Conservation (phyloP, 2,329 filamentous ascomycete species). For the Pseudophaeomoniella oleicola region DNA sequence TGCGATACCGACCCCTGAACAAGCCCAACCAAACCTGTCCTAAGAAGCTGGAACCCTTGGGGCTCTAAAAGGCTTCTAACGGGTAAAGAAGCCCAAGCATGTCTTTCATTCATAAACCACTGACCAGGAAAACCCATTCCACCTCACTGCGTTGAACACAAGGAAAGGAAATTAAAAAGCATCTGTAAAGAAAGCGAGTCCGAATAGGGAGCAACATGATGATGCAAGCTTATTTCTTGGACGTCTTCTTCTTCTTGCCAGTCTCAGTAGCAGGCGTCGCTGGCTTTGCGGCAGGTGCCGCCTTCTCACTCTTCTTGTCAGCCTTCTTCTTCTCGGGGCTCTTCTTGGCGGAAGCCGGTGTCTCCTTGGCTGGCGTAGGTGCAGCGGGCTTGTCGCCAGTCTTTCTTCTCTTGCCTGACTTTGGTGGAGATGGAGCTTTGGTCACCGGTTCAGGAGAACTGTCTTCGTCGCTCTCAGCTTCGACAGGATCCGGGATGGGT, state of each 20-base stretch:
- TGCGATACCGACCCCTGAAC: too few species aligned
- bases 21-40: too few species aligned
- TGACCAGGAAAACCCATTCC: too few species aligned
- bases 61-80: too few species aligned
- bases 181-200: slow-evolving; percentile 1
- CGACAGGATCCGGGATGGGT: slow-evolving; percentile 16
- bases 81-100: too few species aligned
- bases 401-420: slow-evolving; percentile 26
- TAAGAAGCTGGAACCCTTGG: too few species aligned
- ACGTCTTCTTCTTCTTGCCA: slow-evolving; percentile 30
- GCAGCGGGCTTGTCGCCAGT: slow-evolving; percentile 20
- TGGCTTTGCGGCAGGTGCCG: slow-evolving; percentile 12
- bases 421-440: slow-evolving; percentile 28
- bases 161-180: too few species aligned
- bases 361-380: slow-evolving; percentile 20
- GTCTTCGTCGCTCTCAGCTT: slow-evolving; percentile 17
- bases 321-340: slow-evolving; percentile 19
- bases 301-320: slow-evolving; percentile 9
- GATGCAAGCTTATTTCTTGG: slow-evolving; percentile 25
- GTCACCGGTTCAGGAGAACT: slow-evolving; percentile 20
- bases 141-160: too few species aligned
- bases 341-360: slow-evolving; percentile 16
- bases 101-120: too few species aligned
- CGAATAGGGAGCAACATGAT: neutral
- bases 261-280: slow-evolving; percentile 17